Conservation (phyloP, 176 grass and related monocot genomes). For the Juncus effusus region DNA sequence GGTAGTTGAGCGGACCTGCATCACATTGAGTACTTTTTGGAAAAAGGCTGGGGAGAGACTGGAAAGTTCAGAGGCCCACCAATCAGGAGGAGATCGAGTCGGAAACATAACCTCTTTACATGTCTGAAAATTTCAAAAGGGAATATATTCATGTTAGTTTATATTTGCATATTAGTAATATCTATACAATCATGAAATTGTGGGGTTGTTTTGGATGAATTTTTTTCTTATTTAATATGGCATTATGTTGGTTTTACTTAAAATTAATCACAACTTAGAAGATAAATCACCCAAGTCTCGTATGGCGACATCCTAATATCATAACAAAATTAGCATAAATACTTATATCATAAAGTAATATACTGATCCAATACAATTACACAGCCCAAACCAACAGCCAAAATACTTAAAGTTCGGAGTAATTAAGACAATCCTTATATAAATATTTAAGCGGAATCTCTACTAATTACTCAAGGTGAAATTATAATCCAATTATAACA, state of each 20-base stretch:
- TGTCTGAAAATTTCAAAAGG: constrained; percentile 6
- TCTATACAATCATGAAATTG: neutral
- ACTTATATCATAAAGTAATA: too few relatives aligned
- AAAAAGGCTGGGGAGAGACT: constrained; percentile 43
- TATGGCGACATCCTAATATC: too few relatives aligned
- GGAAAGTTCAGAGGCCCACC: constrained; percentile 55
- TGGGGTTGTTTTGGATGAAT: neutral
- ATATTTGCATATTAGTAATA: neutral
- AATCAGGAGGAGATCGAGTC: constrained; percentile 36
- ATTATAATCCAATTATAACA: neutral
- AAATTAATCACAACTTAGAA: too few relatives aligned
- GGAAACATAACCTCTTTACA: constrained; percentile 65
- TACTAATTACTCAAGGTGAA: neutral
- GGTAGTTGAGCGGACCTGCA: constrained; percentile 33
- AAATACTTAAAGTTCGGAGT: too few relatives aligned
- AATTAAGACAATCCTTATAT: too few relatives aligned
- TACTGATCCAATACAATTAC: too few relatives aligned
- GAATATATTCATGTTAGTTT: too few relatives aligned
- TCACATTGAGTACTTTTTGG: constrained; percentile 45
- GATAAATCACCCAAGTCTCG: too few relatives aligned
- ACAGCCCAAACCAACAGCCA: too few relatives aligned
- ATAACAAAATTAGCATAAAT: too few relatives aligned
- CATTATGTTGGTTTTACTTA: neutral
- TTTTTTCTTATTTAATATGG: neutral
- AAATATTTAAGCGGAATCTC: neutral